Evolutionary conservation across 2,329 filamentous ascomycete species (phyloP), one percentile per base, ranked within the genome.

Genomic region (Aspergillus clavatus): DNA sequence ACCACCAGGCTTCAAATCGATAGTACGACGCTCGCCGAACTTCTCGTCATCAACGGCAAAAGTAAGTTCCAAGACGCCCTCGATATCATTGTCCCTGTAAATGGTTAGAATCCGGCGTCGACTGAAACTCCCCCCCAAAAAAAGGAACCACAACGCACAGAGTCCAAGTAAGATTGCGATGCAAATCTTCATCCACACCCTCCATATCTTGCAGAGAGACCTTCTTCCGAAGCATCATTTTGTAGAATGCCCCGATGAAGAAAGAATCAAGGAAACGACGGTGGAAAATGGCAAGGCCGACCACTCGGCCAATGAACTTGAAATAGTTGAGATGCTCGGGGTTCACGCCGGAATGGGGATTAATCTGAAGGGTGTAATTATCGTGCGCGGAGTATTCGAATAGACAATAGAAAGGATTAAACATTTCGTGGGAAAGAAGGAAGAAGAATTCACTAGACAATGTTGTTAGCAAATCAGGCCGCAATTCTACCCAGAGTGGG

Each of bases 331-430:
- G 76, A 81, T 98, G 93, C 72, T 98, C 93, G 1, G 93, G 93
- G 71, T 98, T 98, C 72, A 98, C 97, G 54, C 93, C 93, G 16
- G 93, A 98, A 70, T 98, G 93, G 37, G 93, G 93, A 74, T 98
- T 98, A 76, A 98, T 98, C 72, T 98, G 93, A 44, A 98, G 85
- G 23, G 93, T 98, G 74, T 98, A 98, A 74, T 98, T 98, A 81
- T 98, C 93, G 76, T 98, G 93, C 29, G 93, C 93, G 21, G 93
- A 97, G 71, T 98, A 98, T 73, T 98, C 93, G 76, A 98, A 98
- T 43, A 98, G 78, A 68, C 93, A 98, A 75, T 98, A 98, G 74
- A 98, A 98, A 24, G 93, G 93, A 70, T 98, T 98, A 76, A 98
- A 98, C 93, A 98, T 98, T 75, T 98, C 93, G 72, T 98, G 93